Base-by-base conservation (phyloP, 108 stramenopile species). In the Fistulifera pelliculosa region DNA sequence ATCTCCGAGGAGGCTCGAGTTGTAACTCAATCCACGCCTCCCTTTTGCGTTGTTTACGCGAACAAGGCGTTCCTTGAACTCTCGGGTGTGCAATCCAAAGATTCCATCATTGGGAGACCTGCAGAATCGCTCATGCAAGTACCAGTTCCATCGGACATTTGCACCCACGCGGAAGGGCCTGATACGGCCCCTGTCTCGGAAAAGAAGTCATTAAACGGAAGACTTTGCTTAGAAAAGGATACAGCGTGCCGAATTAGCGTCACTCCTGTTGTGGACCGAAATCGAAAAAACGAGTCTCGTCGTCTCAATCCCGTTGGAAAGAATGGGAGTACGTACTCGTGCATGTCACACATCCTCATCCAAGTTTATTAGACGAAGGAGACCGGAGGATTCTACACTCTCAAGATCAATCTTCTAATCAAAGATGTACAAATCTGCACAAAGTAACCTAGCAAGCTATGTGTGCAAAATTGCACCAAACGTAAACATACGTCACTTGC, bases 11-110 rank as follows among this genome's bases (percentile, higher is more conserved):
- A 54, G 31, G 41, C 56, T 23, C 41, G 58, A 11, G 13, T 60
- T 16, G 47, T 60, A 10, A 60, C 58, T 1, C 58, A 49, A 14
- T 21, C 58, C 25, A 49, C 47, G 12, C 58, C 58, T 12, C 58
- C 58, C 58, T 60, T 58, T 35, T 38, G 19, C 16, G 58, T 49
- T 3, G 58, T 60, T 13, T 38, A 60, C 44, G 58, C 48, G 27
- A 60, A 60, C 27, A 22, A 28, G 1, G 58, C 58, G n/a, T 60
- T 60, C 49, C 27, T 60, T 5, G 21, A 57, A 57, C 25, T 57
- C 2, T 15, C 39, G 22, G 4, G 44, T 21, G 44, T 45, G 16
- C 44, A 17, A 21, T 19, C 44, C 4, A 17, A 17, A 17, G 44
- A 45, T 21, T 19, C 11, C 7, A 45, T 45, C 19, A 21, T 45